These are phyloP conservation scores for Amanita thiersii DNA, from an alignment of 768 basidiomycete genomes.

Conservation along the genomic window DNA sequence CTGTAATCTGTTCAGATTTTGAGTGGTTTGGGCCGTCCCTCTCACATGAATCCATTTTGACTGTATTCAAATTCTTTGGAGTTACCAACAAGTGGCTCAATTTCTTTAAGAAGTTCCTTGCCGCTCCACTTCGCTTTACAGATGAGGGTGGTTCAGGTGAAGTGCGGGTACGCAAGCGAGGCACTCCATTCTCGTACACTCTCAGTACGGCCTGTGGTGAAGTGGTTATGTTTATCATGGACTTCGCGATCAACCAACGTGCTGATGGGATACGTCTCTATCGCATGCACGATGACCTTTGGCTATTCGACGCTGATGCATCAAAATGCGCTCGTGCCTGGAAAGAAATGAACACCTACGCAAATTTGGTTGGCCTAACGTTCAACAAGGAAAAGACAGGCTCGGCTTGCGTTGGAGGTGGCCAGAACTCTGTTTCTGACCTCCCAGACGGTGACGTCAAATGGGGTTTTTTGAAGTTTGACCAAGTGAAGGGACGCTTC, in stretches of 20 bases:
- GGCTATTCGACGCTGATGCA: constrained; percentile 30
- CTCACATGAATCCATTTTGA: constrained; percentile 29
- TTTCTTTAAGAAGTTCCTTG: constrained; percentile 26
- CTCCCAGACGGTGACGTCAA: constrained; percentile 27
- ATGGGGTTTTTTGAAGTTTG: constrained; percentile 34
- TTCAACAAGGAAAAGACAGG: constrained; percentile 37
- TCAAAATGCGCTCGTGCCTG: constrained; percentile 27
- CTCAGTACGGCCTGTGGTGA: constrained; percentile 35
- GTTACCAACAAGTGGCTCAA: constrained; percentile 15
- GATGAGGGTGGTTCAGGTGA: constrained; percentile 17
- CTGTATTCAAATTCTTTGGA: constrained; percentile 18
- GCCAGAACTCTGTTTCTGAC: background rate
- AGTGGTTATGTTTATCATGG: constrained; percentile 34
- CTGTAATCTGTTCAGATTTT: constrained; percentile 30
- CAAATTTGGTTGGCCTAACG: constrained; percentile 28
- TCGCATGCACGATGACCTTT: constrained; percentile 39
- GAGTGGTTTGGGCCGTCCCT: constrained; percentile 38
- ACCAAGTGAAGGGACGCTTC: constrained; percentile 20
- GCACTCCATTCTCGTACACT: constrained; percentile 34
- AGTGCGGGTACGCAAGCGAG: constrained; percentile 26
- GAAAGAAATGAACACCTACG: constrained; percentile 34
- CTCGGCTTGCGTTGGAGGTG: constrained; percentile 24
- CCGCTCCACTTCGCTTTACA: constrained; percentile 24
- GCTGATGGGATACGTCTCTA: constrained; percentile 33
- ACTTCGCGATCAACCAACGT: constrained; percentile 37